Percentiles rank a stretch among this genome's conserved stretches.
These are phyloP conservation scores for Plasmodium reichenowi DNA, from an alignment of 169 alveolate genomes.

Conservation along the genomic window DNA sequence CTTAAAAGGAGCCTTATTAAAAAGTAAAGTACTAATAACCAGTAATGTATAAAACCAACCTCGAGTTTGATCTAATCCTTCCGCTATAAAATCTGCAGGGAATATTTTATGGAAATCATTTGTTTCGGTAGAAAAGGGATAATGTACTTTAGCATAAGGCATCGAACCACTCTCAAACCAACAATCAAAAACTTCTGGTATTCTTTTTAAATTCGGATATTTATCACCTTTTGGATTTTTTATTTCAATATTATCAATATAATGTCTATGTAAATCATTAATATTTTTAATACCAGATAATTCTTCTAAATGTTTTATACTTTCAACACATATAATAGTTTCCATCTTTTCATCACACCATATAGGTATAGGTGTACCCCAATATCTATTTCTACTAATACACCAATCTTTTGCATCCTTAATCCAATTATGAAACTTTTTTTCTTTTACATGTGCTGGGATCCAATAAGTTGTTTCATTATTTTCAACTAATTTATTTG, in stretches of 20 bases:
- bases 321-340: conserved; percentile 96
- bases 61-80: conserved; percentile 99
- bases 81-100: conserved; percentile 99
- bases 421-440: conserved; percentile 99
- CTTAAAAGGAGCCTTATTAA: conserved; percentile 94
- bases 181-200: conserved; percentile 96
- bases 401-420: conserved; percentile 99
- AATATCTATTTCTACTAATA: conserved; percentile 97
- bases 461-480: conserved; percentile 96
- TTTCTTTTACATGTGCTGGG: conserved; percentile 97
- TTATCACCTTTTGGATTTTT: conserved; percentile 97
- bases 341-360: conserved; percentile 97
- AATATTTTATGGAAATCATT: conserved; percentile 90
- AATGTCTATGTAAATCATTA: conserved; percentile 98
- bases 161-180: conserved; percentile 99
- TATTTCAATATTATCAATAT: conserved; percentile 96
- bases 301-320: conserved; percentile 89
- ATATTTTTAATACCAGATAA: conserved; percentile 84
- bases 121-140: conserved; percentile 96
- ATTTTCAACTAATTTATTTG: conserved; percentile 91
- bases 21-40: conserved; percentile 95
- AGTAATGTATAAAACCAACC: conserved; percentile 98
- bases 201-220: conserved; percentile 89
- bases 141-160: conserved; percentile 98
- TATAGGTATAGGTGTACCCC: conserved; percentile 99